Percentiles rank a stretch among this genome's conserved stretches.
phyloP scores from a whole-genome alignment of 1,139 yeast species.

The Yamadazyma buinensis region DNA sequence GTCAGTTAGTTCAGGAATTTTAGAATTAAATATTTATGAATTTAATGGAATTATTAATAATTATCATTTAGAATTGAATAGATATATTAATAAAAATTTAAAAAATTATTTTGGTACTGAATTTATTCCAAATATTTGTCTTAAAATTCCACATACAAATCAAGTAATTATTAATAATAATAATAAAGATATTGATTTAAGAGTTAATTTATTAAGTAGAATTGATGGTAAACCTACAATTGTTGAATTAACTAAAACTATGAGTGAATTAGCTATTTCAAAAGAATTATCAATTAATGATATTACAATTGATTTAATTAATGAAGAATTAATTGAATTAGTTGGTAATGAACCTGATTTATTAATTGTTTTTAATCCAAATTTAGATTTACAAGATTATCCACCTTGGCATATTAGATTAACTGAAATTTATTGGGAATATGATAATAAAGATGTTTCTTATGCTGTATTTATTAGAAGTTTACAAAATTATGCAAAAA shows the following conservation, averaged over 20 bases:
- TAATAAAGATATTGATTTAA: conserved; percentile 43
- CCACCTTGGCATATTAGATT: conserved; percentile 98
- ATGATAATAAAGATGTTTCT: conserved; percentile 72
- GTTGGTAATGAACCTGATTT: conserved; percentile 92
- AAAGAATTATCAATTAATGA: conserved; percentile 64
- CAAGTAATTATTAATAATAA: conserved; percentile 42
- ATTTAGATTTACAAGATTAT: conserved; percentile 82
- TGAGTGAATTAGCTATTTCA: conserved; percentile 69
- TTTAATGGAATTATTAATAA: conserved; percentile 62
- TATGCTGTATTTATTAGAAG: conserved; percentile 87
- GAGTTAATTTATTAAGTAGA: conserved; percentile 62
- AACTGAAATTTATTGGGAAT: conserved; percentile 87
- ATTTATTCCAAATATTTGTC: conserved; percentile 56
- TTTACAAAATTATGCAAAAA: conserved; percentile 69
- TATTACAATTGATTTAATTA: conserved; percentile 69
- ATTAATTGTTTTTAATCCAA: conserved; percentile 79
- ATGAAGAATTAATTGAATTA: conserved; percentile 67
- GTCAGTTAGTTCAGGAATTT: conserved; percentile 83
- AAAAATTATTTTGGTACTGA: conserved; percentile 72
- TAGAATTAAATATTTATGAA: conserved; percentile 72
- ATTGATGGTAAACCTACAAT: conserved; percentile 89
- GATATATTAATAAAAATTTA: conserved; percentile 58
- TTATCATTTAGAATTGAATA: conserved; percentile 50
- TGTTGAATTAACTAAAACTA: conserved; percentile 81
- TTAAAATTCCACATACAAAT: conserved; percentile 62